These are phyloP conservation scores for Bipolaris cookei DNA, from an alignment of 2,329 filamentous ascomycete species.

Conservation along the genomic window DNA sequence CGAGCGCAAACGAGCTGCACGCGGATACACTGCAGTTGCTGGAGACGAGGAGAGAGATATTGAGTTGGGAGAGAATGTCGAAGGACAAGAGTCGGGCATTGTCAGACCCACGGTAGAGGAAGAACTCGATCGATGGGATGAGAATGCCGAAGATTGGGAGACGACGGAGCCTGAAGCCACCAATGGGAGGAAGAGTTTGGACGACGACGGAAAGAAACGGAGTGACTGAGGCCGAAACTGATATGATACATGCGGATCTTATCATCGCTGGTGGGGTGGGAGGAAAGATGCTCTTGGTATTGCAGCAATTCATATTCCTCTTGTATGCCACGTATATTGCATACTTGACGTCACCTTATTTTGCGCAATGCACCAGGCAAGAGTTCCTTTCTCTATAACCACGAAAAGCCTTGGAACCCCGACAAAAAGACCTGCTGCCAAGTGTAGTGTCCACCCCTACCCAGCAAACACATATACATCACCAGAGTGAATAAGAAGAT, in stretches of 20 bases:
- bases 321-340: neutral
- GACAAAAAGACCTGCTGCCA: neutral
- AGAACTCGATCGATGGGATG: slow-evolving; percentile 92
- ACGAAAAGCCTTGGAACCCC: neutral
- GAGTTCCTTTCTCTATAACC: neutral
- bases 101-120: slow-evolving; percentile 66
- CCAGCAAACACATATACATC: neutral
- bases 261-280: neutral
- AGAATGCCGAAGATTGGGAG: slow-evolving; percentile 76
- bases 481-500: slow-evolving; percentile 5
- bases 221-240: slow-evolving; percentile 43
- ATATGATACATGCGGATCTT: slow-evolving; percentile 19
- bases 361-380: neutral
- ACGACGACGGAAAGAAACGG: slow-evolving; percentile 51
- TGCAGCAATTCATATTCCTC: neutral
- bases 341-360: neutral
- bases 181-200: slow-evolving; percentile 33
- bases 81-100: slow-evolving; percentile 70
- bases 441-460: neutral
- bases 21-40: slow-evolving; percentile 73
- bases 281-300: neutral
- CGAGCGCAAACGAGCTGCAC: slow-evolving; percentile 78
- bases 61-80: slow-evolving; percentile 72
- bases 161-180: slow-evolving; percentile 56
- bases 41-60: slow-evolving; percentile 67